Percentiles rank a stretch among this genome's conserved stretches.
Evolutionary conservation across 495 filamentous ascomycete genomes (phyloP).

Genomic region (Podospora pseudocomata): DNA sequence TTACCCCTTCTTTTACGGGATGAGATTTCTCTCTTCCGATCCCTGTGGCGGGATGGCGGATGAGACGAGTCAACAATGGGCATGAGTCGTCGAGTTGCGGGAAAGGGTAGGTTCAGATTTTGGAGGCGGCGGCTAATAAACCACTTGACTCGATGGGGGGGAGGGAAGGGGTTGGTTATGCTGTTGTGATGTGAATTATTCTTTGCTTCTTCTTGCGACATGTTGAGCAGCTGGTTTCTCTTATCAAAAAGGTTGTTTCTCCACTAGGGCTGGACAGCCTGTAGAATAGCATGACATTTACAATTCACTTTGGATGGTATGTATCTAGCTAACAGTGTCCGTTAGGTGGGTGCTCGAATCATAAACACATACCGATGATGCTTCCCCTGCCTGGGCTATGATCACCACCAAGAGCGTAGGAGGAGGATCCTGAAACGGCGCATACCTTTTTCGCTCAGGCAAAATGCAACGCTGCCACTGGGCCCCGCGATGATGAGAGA

Average conservation of each 20-base stretch:
- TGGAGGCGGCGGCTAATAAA: not conserved
- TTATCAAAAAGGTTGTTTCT: too few species aligned
- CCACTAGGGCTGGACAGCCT: too few species aligned
- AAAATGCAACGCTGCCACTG: conserved; percentile 8
- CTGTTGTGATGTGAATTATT: not conserved
- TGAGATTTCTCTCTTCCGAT: not conserved
- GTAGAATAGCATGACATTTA: too few species aligned
- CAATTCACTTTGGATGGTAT: too few species aligned
- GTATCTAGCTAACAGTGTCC: too few species aligned
- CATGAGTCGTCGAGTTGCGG: not conserved
- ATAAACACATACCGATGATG: not conserved
- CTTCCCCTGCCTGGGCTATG: not conserved
- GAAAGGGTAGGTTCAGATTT: not conserved
- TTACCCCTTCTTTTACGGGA: too few species aligned
- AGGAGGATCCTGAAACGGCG: conserved; percentile 3
- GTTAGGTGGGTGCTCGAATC: too few species aligned
- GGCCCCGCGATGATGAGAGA: not conserved
- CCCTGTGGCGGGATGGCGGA: not conserved
- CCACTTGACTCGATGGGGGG: not conserved
- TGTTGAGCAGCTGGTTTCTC: too few species aligned
- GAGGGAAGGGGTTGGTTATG: not conserved
- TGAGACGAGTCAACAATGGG: not conserved
- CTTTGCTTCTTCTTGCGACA: too few species aligned
- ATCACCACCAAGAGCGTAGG: not conserved
- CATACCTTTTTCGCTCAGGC: conserved; percentile 2